Evolutionary conservation across 2,329 filamentous ascomycete genomes (phyloP), one percentile per base, ranked within the genome.

Genomic region (Proliferodiscus dingleyae): DNA sequence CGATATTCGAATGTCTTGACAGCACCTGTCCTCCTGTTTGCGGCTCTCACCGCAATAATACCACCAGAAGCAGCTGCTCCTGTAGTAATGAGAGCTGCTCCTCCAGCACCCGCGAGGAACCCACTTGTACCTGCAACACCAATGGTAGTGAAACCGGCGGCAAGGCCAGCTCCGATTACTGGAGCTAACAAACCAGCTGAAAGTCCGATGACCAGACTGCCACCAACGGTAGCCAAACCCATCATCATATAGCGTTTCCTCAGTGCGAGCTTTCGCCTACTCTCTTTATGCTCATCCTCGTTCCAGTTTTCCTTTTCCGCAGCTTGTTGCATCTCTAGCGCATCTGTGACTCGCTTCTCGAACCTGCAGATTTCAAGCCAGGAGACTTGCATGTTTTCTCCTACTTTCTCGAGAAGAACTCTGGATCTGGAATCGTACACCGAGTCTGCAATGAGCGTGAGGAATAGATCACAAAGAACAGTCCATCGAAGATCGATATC

Each of bases 401-500:
- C 93, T 1, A 97, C 89, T 45, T 80, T 75, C 66, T 97, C 91
- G 5, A 98, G 71, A 22, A 98, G 71, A 32, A 83, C 77, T 52
- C 93, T 80, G 5, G 93, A 97, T 22, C 93, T 83, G 11, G 91
- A 73, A 64, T 98, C 93, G 64, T 98, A 98, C 10, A 86, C 76
- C 1, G 89, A 93, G 66, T 97, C 91, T n/a, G 91, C 87, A 57
- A 98, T 90, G n/a, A 98, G 75, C 4, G 96, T 81, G 3, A 98
- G 75, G 64, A 98, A 98, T 4, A 98, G 71, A 66, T 98, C 93
- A 63, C 93, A 98, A 2, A 98, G 78, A 0, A 97, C 86, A 0
- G 93, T 98, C 93, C 93, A 98, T 15, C 93, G 82, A 43, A 98
- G 75, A 64, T 98, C 93, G 47, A 98, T 95, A 61, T 97, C 91